phyloP scores from a whole-genome alignment of 2,329 filamentous ascomycete genomes.

The Gliomastix tumulicola region DNA sequence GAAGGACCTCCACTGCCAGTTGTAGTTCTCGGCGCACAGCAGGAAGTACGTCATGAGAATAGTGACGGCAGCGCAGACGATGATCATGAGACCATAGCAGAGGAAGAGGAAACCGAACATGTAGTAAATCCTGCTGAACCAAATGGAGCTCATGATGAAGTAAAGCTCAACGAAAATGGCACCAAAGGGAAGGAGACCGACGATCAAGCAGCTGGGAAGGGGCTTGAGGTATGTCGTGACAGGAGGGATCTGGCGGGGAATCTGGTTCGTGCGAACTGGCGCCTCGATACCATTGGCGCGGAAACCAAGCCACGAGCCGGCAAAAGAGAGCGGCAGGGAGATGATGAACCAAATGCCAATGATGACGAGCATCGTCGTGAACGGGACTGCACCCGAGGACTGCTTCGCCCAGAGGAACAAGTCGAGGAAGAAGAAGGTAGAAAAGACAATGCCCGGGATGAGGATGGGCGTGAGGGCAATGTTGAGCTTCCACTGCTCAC shows the following conservation, averaged over 20 bases:
- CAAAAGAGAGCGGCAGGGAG: constrained; percentile 83
- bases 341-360: constrained; percentile 96
- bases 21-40: constrained; percentile 93
- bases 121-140: constrained; percentile 99
- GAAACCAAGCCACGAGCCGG: constrained; percentile 91
- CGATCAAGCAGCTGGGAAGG: constrained; percentile 83
- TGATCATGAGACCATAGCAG: constrained; percentile 95
- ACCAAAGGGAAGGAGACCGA: constrained; percentile 87
- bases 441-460: constrained; percentile 81
- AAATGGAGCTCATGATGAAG: constrained; percentile 99
- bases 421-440: constrained; percentile 86
- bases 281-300: constrained; percentile 63
- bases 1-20: constrained; percentile 98
- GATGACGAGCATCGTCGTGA: constrained; percentile 93
- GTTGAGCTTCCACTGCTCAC: constrained; percentile 91
- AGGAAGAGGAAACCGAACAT: constrained; percentile 99
- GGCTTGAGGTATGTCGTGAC: constrained; percentile 76
- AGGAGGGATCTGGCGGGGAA: constrained; percentile 90
- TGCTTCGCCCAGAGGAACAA: constrained; percentile 92
- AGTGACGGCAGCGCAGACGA: constrained; percentile 87
- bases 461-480: constrained; percentile 82
- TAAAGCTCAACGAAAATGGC: constrained; percentile 98
- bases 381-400: constrained; percentile 89
- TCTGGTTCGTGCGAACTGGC: constrained; percentile 93
- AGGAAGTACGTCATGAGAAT: constrained; percentile 94